A percentile compares a stretch with the other conserved stretches of the same genome.
Evolutionary conservation across 768 basidiomycete genomes (phyloP).

Genomic region (Trametes coccinea): DNA sequence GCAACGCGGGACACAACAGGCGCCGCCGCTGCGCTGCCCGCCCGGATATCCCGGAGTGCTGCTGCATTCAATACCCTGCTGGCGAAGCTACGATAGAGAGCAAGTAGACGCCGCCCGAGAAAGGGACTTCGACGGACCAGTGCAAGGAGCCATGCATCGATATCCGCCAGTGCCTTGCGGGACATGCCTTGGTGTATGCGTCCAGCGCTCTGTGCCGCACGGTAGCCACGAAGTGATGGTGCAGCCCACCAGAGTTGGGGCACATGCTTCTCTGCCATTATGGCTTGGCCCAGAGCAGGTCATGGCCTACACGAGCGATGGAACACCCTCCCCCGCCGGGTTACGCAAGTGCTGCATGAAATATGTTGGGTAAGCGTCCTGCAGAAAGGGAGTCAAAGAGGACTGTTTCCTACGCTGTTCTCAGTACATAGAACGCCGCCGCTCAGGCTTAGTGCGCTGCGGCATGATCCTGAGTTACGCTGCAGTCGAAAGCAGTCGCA

Average conservation of each 20-base stretch:
- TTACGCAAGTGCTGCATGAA: not conserved
- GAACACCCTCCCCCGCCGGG: not conserved
- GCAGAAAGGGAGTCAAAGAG: not conserved
- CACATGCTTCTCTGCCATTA: conserved; percentile 4
- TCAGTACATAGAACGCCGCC: too few relatives aligned
- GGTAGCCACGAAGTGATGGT: conserved; percentile 15
- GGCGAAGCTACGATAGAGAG: conserved; percentile 2
- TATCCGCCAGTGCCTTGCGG: conserved; percentile 1
- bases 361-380: conserved; percentile 4
- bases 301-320: conserved; percentile 15
- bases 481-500: too few relatives aligned
- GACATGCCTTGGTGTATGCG: not conserved
- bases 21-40: conserved; percentile 6
- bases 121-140: not conserved
- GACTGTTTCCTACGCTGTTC: too few relatives aligned
- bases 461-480: too few relatives aligned
- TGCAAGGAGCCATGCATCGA: not conserved
- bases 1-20: not conserved
- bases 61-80: not conserved
- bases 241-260: conserved; percentile 6
- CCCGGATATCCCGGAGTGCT: conserved; percentile 14
- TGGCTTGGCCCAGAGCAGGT: conserved; percentile 15
- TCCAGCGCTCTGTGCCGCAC: conserved; percentile 11
- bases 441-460: too few relatives aligned
- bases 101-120: not conserved